Base-by-base conservation (phyloP, 2,329 filamentous ascomycete genomes). In the Aspergillus arachidicola region DNA sequence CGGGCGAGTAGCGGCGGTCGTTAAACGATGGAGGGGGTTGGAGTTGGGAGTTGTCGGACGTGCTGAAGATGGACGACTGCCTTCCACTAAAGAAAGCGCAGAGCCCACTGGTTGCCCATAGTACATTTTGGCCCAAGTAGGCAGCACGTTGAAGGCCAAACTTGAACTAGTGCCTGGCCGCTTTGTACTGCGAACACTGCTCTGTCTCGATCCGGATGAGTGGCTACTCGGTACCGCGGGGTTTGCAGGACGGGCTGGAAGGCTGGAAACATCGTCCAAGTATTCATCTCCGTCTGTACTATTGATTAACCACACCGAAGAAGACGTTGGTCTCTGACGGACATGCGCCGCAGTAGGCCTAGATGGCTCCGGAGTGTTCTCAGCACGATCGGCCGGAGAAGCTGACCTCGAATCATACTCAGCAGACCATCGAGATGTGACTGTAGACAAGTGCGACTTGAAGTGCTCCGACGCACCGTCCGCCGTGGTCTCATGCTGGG, bases 101-200 rank as follows among this genome's bases (percentile, higher is more conserved):
- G 77, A 71, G 58, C 73, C 71, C 79, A 86, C 54, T 79, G 84
- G 64, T 82, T 83, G 75, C 86, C 88, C 87, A 74, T 93, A 93
- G 76, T 93, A 93, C 19, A 92, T 79, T 68, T 83, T 87, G 46
- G 77, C 79, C 75, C 83, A 85, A 9, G 79, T 75, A 1, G 83
- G 82, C 50, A 82, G 75, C 43, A 73, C 75, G n/a, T 76, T 76
- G 57, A 81, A 69, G 32, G 81, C 67, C 28, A 79, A 76, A 63
- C 80, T 84, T 23, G 81, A 76, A 54, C 78, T 78, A 14, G 83
- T 84, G 38, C 79, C 80, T 4, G 75, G 73, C 30, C 77, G 74
- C 55, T 69, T 71, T 38, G 71, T 69, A 61, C 76, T 78, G 45
- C 72, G 72, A 57, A 74, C 67, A 63, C 77, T 80, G 65, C 76